Conservation (phyloP, 73 alveolate species). For the Blepharisma japonicum region DNA sequence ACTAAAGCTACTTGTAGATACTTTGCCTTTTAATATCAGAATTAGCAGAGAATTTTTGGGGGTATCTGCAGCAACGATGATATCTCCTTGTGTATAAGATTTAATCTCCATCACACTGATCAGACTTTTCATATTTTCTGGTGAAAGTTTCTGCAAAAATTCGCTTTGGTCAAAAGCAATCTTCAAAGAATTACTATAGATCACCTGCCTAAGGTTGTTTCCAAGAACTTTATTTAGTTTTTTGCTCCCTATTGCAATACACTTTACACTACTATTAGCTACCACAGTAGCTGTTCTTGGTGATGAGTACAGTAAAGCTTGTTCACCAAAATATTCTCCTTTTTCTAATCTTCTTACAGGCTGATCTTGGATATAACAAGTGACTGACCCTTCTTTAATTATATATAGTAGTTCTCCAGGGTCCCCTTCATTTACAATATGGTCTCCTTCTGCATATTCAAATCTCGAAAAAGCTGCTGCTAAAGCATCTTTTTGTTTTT, state of each 20-base stretch:
- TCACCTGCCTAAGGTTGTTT: neutral
- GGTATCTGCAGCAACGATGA: neutral
- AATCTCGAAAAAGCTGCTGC: neutral
- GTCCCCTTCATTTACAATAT: conserved; percentile 78
- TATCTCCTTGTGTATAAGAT: neutral
- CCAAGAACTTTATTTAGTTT: conserved; percentile 12
- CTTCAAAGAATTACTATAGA: conserved; percentile 1
- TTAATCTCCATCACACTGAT: neutral
- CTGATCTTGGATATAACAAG: conserved; percentile 46
- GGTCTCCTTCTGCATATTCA: conserved; percentile 43
- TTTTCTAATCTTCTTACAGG: conserved; percentile 49
- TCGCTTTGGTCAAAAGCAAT: conserved; percentile 15
- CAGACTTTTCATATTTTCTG: neutral
- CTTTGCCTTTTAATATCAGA: conserved; percentile 9
- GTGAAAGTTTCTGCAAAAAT: neutral
- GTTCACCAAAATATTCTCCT: conserved; percentile 56
- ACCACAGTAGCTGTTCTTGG: conserved; percentile 58
- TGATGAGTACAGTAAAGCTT: conserved; percentile 38
- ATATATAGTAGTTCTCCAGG: conserved; percentile 73
- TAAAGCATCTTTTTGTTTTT: conserved; percentile 21
- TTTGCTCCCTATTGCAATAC: conserved; percentile 11
- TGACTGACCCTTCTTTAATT: conserved; percentile 68
- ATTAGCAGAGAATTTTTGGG: neutral
- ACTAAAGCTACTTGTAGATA: neutral
- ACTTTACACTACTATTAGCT: conserved; percentile 29